Evolutionary conservation across 331 rosid species (phyloP), one percentile per base, ranked within the genome.

Genomic region (Saraca asoca): DNA sequence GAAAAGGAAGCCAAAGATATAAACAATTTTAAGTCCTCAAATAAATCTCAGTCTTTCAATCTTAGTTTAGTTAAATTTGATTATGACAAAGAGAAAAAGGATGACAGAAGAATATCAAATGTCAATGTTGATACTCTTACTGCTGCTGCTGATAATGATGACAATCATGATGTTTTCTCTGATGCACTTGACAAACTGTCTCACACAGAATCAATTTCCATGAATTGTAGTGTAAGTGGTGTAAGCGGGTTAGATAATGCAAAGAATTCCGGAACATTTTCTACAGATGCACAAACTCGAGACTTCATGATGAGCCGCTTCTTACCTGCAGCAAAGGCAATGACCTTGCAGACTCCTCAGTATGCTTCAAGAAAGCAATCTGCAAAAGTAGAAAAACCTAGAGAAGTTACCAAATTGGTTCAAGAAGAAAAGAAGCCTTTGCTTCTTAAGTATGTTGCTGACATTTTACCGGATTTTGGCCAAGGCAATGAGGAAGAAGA

Each of bases 321-420:
- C 84, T 79, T 94, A 65, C 99, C 99, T 4, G 99, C 99, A 13
- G 99, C 99, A 43, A 90, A 82, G 82, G 99, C 99, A 35, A 90
- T 94, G 96, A 82, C 91, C 12, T 39, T 94, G 49, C 88, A 88
- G 73, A 75, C 91, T 63, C 70, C 91, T 78, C 90, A 77, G 10
- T 85, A 83, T 61, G 62, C 92, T 65, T 74, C 85, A 20, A 86
- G 79, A 74, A 94, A 81, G 79, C 95, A 83, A 70, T 61, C 76
- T 51, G 83, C 75, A 33, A 68, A 77, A 53, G 70, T 66, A 24
- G 91, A 24, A 24, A 24, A 64, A 48, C 77, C 82, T 20, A 79
- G 72, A 70, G 62, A 70, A 70, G 46, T 54, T 55, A 59, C 65
- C 48, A 75, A 50, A 68, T 52, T 58, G 67, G 45, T 45, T 45